These are phyloP conservation scores for Phytophthora kernoviae DNA, from an alignment of 352 stramenopile genomes.

Conservation along the genomic window DNA sequence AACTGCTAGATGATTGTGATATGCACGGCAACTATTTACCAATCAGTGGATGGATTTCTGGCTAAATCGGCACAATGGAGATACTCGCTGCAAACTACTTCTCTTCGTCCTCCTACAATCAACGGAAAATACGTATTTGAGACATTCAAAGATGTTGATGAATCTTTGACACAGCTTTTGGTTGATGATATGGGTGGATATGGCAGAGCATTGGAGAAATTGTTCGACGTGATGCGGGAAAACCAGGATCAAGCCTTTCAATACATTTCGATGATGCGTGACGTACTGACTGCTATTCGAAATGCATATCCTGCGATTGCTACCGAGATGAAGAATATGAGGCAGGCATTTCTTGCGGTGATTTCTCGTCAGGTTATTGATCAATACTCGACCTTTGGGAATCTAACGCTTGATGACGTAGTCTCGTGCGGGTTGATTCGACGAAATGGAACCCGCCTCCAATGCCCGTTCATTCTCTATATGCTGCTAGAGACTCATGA, in stretches of 20 bases:
- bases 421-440: slow-evolving; percentile 23
- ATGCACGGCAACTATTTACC: slow-evolving; percentile 10
- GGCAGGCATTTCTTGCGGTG: no score
- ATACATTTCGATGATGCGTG: slow-evolving; percentile 11
- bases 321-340: no score
- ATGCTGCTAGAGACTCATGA: no score
- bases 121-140: slow-evolving; percentile 11
- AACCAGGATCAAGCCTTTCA: slow-evolving; percentile 13
- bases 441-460: background rate
- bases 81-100: slow-evolving; percentile 5
- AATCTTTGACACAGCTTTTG: slow-evolving; percentile 16
- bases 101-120: slow-evolving; percentile 5
- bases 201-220: slow-evolving; percentile 22
- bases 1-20: slow-evolving; percentile 17
- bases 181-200: slow-evolving; percentile 24
- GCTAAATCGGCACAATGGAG: slow-evolving; percentile 6
- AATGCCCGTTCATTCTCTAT: no score
- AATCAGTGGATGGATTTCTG: slow-evolving; percentile 9
- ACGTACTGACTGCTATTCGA: no score
- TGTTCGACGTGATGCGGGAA: slow-evolving; percentile 16
- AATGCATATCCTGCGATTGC: slow-evolving; percentile 25
- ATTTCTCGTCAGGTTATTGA: slow-evolving; percentile 14
- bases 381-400: slow-evolving; percentile 20
- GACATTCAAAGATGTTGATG: background rate
- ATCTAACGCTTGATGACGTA: slow-evolving; percentile 22